Base-by-base conservation (phyloP, 495 filamentous ascomycete genomes). In the Durotheca rogersii region DNA sequence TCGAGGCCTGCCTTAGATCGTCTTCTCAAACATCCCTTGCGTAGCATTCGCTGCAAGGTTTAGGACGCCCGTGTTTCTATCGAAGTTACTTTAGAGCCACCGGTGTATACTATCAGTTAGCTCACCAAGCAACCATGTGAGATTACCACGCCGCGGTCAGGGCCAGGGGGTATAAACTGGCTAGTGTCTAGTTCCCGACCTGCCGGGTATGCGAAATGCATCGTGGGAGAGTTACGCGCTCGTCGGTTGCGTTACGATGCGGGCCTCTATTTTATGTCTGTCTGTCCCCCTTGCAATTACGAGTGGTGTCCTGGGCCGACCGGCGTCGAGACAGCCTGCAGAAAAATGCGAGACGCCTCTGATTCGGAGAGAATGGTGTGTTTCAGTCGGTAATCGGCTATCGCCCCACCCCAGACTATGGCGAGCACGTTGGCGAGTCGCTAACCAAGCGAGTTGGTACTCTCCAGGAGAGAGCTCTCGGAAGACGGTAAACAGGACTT, bases 321-420 rank as follows among this genome's bases (percentile, higher is more conserved):
- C 32, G 14, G 11, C 17, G 19, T 46, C 20, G 32, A 51, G 37
- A 27, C 19, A 12, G 34, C 37, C 47, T n/a, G 16, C 41, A 40
- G 38, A 47, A 14, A 5, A 6, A 10, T 58, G 55, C 34, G 37
- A 40, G 42, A 40, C 41, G n/a, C 47, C 33, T 18, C 6, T 17
- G 21, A 35, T 60, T 30, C 58, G 66, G 32, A 62, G 50, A 39
- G 67, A 72, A 60, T 72, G 66, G 68, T 56, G 12, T 42, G 51
- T 46, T 46, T 4, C 15, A 36, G 21, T 5, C 11, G n/a, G n/a
- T n/a, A n/a, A 6, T 19, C 15, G 7, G 11, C 31, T 41, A 20
- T 33, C 23, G 21, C n/a, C 10, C 32, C 23, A 29, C n/a, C 10
- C 4, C 14, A 21, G 12, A 39, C 35, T 11, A 15, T 14, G 29